Base-by-base conservation (phyloP, 139 green algal genomes). In the Tetradesmus obliquus region DNA sequence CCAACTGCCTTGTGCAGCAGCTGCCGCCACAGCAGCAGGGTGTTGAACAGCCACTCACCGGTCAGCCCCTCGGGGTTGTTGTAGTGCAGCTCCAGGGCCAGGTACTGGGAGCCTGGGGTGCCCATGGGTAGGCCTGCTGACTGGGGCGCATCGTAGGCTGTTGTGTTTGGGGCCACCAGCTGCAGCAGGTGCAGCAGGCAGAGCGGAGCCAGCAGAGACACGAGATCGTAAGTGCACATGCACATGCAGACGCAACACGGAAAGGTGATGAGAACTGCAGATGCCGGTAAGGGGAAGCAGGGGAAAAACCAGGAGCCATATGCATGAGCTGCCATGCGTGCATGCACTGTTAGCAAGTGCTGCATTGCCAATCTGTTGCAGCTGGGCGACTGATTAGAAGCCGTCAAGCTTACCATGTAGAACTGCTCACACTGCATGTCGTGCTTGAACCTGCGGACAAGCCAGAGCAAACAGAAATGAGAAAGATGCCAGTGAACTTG, bases 31-130 rank as follows among this genome's bases (percentile, higher is more conserved):
- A 20, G 60, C 60, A 15, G 60, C 60, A 71, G 8, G 8, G 32
- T 45, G 32, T 45, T 45, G 32, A 45, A 45, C 60, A 71, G 60
- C 60, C 60, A 12, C 9, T 19, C 66, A 76, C 66, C 66, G 1
- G 2, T 76, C 6, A 84, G 8, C 5, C 55, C 69, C 55, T 84
- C 82, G 22, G 85, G 90, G 90, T 92, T 92, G 90, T 92, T 90
- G 90, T 92, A 90, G 72, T 92, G 90, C 55, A 92, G 88, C 83
- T 92, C 90, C 20, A 92, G 76, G 24, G 79, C 55, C 66, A 92
- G 58, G 5, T 66, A 84, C 32, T 74, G 83, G 72, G 22, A 58
- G 72, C 7, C 8, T 7, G 24, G 9, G 5, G 76, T 87, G 76
- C 88, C 76, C 55, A 91, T 81, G 24, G 88, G 88, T 12, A 91